Evolutionary conservation across 225 moss, liverwort and hornwort genomes (phyloP).

Genomic region (Marchantia polymorpha): DNA sequence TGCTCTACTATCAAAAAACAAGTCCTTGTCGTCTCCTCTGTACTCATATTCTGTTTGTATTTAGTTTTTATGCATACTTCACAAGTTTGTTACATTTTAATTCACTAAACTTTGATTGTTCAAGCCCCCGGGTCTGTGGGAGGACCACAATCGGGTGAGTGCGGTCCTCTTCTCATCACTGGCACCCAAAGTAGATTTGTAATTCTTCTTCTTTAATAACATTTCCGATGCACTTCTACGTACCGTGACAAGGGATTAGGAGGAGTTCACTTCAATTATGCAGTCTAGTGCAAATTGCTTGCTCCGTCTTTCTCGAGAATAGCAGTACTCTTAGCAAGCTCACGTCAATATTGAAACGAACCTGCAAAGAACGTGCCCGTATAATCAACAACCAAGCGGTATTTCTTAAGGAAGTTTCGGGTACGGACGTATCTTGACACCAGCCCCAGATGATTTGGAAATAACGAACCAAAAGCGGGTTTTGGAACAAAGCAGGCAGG

Average conservation of each 20-base stretch:
- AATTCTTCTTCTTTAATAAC: not conserved
- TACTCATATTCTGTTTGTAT: too few species aligned
- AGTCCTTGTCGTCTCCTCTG: not conserved
- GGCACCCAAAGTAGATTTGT: not conserved
- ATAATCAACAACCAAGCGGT: too few species aligned
- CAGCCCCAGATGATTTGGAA: too few species aligned
- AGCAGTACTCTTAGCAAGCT: not conserved
- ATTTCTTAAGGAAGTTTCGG: too few species aligned
- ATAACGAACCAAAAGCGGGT: too few species aligned
- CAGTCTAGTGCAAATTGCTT: not conserved
- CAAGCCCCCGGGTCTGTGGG: not conserved
- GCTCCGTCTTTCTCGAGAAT: not conserved
- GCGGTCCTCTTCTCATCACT: not conserved
- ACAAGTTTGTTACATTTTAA: too few species aligned
- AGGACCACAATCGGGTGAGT: not conserved
- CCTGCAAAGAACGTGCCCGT: too few species aligned
- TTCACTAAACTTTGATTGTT: not conserved
- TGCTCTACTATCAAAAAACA: too few species aligned
- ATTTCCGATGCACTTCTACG: not conserved
- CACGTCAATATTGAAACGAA: too few species aligned
- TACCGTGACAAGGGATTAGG: not conserved
- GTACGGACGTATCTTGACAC: too few species aligned
- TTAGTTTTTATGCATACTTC: too few species aligned
- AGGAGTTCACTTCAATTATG: not conserved
- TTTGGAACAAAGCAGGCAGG: too few species aligned